Conservation (phyloP, 2,329 filamentous ascomycete genomes). For the Aureobasidium zeae region DNA sequence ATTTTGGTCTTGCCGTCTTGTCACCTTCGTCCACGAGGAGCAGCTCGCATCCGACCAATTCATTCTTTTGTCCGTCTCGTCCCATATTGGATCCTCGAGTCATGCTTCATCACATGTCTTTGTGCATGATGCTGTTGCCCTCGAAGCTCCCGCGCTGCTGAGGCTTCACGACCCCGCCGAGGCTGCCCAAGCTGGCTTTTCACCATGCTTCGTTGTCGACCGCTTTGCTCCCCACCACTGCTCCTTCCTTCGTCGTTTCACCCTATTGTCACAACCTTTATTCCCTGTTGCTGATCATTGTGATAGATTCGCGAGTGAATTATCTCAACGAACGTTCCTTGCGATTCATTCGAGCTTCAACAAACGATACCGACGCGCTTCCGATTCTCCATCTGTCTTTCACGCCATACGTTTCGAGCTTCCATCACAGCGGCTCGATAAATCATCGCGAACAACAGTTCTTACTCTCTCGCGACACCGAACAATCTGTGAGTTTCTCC, state of each 20-base stretch:
- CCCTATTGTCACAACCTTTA: slow-evolving; percentile 3
- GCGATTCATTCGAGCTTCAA: slow-evolving; percentile 14
- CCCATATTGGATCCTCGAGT: neutral
- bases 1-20: slow-evolving; percentile 8
- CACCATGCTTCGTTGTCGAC: slow-evolving; percentile 1
- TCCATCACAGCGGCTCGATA: slow-evolving; percentile 9
- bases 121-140: too few species aligned
- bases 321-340: slow-evolving; percentile 18
- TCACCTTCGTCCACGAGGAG: slow-evolving; percentile 8
- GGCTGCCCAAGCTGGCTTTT: slow-evolving; percentile 14
- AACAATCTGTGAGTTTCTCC: slow-evolving; percentile 1
- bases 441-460: slow-evolving; percentile 16
- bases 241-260: neutral
- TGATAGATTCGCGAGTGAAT: slow-evolving; percentile 18
- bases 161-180: slow-evolving; percentile 12
- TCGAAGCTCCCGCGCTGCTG: slow-evolving; percentile 11
- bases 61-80: neutral
- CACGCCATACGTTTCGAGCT: neutral
- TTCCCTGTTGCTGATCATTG: slow-evolving; percentile 10
- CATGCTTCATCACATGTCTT: too few species aligned
- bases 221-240: slow-evolving; percentile 5
- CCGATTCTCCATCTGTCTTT: slow-evolving; percentile 16
- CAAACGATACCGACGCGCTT: slow-evolving; percentile 12
- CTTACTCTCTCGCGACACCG: slow-evolving; percentile 7
- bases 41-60: slow-evolving; percentile 5